These are phyloP conservation scores for Pleurozium schreberi DNA, from an alignment of 225 moss, liverwort and hornwort genomes.

Conservation along the genomic window DNA sequence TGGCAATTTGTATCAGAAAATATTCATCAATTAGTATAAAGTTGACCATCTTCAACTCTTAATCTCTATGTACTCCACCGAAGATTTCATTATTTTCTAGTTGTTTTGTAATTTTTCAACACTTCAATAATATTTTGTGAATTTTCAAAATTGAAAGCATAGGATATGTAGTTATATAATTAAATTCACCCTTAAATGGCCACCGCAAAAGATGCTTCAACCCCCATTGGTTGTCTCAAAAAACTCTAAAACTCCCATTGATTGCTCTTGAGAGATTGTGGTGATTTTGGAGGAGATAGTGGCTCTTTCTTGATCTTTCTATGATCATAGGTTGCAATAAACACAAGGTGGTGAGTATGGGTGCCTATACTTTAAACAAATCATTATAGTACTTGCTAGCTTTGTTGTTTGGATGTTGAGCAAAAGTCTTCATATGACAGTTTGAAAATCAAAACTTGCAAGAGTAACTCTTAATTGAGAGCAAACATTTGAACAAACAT, in stretches of 20 bases:
- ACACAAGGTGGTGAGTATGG: background rate
- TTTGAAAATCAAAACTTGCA: background rate
- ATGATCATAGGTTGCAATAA: background rate
- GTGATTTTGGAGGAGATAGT: accelerated
- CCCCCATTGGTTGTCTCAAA: background rate
- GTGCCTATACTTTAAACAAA: background rate
- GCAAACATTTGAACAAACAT: too few species aligned
- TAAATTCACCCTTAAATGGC: background rate
- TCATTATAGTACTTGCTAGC: background rate
- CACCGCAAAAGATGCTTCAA: background rate
- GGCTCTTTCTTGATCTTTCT: background rate
- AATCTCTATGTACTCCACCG: background rate
- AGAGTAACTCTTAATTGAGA: background rate
- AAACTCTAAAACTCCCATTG: background rate
- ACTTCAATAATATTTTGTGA: background rate
- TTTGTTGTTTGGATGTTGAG: background rate
- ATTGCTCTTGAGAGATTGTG: background rate
- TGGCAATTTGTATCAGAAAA: background rate
- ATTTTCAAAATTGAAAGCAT: background rate
- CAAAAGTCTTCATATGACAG: too few species aligned
- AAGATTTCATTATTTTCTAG: too few species aligned
- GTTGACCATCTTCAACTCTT: background rate
- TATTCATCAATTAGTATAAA: background rate
- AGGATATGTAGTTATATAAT: too few species aligned
- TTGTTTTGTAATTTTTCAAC: background rate